Conservation (phyloP, 768 basidiomycete genomes). For the Boletus rubescentipes region DNA sequence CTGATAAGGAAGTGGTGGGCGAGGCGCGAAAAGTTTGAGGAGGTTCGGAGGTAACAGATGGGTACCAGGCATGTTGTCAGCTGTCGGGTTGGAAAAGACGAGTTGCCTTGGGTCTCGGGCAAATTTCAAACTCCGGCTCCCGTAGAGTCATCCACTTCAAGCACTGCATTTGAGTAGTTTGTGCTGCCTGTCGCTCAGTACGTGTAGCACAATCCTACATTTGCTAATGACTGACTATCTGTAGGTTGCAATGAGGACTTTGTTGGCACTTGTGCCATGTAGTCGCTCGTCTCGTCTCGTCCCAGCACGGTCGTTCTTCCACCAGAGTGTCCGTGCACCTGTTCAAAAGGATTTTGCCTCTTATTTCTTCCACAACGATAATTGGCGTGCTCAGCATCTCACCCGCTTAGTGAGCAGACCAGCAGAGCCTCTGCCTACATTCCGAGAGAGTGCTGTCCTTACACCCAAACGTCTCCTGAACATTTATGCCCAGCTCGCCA, state of each 20-base stretch:
- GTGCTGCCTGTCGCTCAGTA: neutral
- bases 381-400: constrained; percentile 40
- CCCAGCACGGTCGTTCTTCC: constrained; percentile 8
- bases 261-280: constrained; percentile 11
- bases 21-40: constrained; percentile 93
- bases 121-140: constrained; percentile 33
- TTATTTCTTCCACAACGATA: constrained; percentile 64
- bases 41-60: constrained; percentile 94
- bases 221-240: neutral
- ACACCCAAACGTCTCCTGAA: constrained; percentile 54
- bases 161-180: neutral
- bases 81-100: constrained; percentile 7
- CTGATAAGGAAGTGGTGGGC: constrained; percentile 84
- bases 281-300: constrained; percentile 10
- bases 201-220: neutral
- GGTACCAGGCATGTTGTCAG: constrained; percentile 56
- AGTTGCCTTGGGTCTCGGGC: constrained; percentile 5
- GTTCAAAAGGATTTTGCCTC: constrained; percentile 40
- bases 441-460: constrained; percentile 41
- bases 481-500: constrained; percentile 80
- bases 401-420: constrained; percentile 13
- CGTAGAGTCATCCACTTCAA: neutral
- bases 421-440: constrained; percentile 25
- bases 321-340: neutral
- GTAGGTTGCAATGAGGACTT: constrained; percentile 19